Percentiles rank a stretch among this genome's conserved stretches.
Evolutionary conservation across 106 monocot genomes (phyloP).

Genomic region (Triglochin maritima): DNA sequence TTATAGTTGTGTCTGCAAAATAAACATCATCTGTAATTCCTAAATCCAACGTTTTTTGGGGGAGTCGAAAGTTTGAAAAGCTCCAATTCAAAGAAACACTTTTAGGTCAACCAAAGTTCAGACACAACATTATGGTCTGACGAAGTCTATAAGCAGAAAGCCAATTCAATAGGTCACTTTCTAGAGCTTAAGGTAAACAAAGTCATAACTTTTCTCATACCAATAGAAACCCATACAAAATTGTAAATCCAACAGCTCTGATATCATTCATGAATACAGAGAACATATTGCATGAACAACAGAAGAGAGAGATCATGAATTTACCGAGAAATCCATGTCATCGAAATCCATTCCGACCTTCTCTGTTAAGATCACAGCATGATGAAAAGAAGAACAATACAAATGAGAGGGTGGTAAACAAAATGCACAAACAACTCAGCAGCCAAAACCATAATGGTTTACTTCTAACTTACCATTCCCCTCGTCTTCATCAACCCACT

Average conservation of each 20-base stretch:
- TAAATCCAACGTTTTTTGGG: too few relatives aligned
- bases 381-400: neutral
- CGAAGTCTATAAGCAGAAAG: too few relatives aligned
- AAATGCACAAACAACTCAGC: neutral
- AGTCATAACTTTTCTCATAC: too few relatives aligned
- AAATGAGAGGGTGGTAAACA: neutral
- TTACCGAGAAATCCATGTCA: conserved; percentile 74
- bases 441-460: neutral
- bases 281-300: neutral
- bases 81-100: too few relatives aligned
- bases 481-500: conserved; percentile 87
- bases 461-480: neutral
- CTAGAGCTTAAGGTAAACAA: too few relatives aligned
- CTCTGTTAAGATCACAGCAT: neutral
- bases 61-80: too few relatives aligned
- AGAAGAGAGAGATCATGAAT: neutral
- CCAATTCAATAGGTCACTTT: too few relatives aligned
- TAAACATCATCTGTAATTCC: too few relatives aligned
- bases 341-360: conserved; percentile 35
- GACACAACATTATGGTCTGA: too few relatives aligned
- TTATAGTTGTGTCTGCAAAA: too few relatives aligned
- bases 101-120: too few relatives aligned
- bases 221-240: too few relatives aligned
- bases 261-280: neutral
- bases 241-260: neutral